A percentile compares a stretch with the other conserved stretches of the same genome.
phyloP scores from a whole-genome alignment of 2,329 filamentous ascomycete species.

The Nemania abortiva region DNA sequence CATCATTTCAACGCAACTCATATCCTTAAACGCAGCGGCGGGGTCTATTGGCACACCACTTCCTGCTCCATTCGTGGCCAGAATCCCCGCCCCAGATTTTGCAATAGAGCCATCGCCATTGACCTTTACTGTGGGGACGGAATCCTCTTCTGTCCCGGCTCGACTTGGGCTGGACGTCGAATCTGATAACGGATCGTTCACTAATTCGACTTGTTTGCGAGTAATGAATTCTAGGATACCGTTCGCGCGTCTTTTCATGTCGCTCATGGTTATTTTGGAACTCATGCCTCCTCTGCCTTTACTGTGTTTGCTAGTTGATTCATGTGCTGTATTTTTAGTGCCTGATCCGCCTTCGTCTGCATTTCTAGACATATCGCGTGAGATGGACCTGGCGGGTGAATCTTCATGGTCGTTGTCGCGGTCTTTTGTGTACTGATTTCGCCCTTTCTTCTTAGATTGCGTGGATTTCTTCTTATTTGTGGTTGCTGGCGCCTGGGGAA shows the following conservation, averaged over 20 bases:
- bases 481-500: constrained; percentile 55
- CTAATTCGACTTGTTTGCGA: constrained; percentile 88
- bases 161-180: constrained; percentile 57
- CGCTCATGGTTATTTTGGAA: constrained; percentile 83
- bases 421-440: constrained; percentile 87
- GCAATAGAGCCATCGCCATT: constrained; percentile 52
- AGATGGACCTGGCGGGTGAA: constrained; percentile 67
- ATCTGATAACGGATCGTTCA: constrained; percentile 67
- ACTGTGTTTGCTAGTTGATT: constrained; percentile 64
- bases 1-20: constrained; percentile 91
- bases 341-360: constrained; percentile 59
- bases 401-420: constrained; percentile 69
- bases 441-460: constrained; percentile 71
- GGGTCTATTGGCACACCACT: constrained; percentile 51
- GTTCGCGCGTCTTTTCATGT: constrained; percentile 86
- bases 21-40: constrained; percentile 71
- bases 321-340: constrained; percentile 49
- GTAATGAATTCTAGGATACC: constrained; percentile 92
- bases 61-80: constrained; percentile 47
- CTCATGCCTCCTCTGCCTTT: constrained; percentile 68
- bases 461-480: constrained; percentile 72
- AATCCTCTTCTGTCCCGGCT: constrained; percentile 55
- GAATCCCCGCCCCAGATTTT: constrained; percentile 34
- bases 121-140: constrained; percentile 51
- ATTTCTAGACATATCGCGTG: constrained; percentile 62